Evolutionary conservation across 192 early-diverging fungal genomes (phyloP), one percentile per base, ranked within the genome.

Genomic region (Coemansia sp.): DNA sequence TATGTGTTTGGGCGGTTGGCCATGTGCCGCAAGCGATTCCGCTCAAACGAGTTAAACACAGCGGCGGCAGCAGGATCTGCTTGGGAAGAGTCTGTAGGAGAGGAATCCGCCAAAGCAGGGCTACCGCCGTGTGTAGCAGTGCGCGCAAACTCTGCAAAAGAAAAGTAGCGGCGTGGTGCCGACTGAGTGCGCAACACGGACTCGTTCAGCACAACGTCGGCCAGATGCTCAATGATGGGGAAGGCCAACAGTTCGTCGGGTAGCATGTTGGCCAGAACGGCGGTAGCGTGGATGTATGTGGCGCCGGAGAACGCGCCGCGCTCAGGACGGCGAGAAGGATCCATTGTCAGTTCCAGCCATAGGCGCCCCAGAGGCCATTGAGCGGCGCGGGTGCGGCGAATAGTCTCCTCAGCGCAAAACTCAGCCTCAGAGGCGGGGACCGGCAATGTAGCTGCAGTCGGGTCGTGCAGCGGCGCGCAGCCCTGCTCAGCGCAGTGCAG

Each of bases 1-100:
- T 89, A 89, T 5, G 84, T 87, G 67, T 92, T 92, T 52, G 91
- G 86, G 8, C 80, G 71, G 61, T 91, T 92, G 68, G 84, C 84
- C 59, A 80, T 79, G 27, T 76, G 82, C 53, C 86, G 89, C 61
- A 78, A 70, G 32, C 76, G 66, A 58, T 84, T 84, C 56, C 63
- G 64, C 69, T 80, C 76, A 50, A 76, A 84, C 70, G 89, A 84
- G 61, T 90, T 91, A 66, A 87, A 89, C 9, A 82, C 90, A 76
- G 64, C 84, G 64, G 77, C 84, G 10, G 87, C 73, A 74, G 87
- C 54, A 84, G 39, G 39, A 14, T 46, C 39, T 3, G 11, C 39
- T 14, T 2, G 11, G 11, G 11, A 7, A 46, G 39, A 46, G 9
- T 46, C 14, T 29, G 36, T 30, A 6, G 50, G 60, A 25, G 23